phyloP scores from a whole-genome alignment of 208 protist genomes.

The Wallacemonas rigidus region DNA sequence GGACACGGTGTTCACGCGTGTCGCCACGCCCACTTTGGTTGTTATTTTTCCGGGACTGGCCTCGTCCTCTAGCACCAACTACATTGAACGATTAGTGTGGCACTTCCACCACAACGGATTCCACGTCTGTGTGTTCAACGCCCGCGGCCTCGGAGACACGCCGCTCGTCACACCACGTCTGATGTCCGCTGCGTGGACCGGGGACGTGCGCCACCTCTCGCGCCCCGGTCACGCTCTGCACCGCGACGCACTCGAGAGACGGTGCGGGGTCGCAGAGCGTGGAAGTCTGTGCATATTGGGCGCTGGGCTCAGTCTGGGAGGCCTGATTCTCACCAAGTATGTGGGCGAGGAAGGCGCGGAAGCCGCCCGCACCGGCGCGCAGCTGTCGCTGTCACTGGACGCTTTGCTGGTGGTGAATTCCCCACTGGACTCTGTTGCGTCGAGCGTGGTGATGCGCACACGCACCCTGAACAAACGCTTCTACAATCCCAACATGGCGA shows the following conservation, averaged over 20 bases:
- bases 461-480: conserved; percentile 23
- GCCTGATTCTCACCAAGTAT: conserved; percentile 70
- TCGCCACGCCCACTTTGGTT: conserved; percentile 34
- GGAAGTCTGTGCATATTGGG: conserved; percentile 27
- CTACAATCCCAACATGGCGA: conserved; percentile 61
- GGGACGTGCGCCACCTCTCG: conserved; percentile 53
- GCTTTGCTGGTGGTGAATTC: conserved; percentile 58
- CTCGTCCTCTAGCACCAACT: conserved; percentile 76
- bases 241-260: conserved; percentile 25
- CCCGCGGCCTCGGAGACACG: conserved; percentile 70
- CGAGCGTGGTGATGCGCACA: conserved; percentile 32
- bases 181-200: conserved; percentile 70
- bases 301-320: conserved; percentile 76
- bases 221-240: conserved; percentile 2
- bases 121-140: conserved; percentile 74
- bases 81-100: conserved; percentile 66
- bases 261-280: conserved; percentile 24
- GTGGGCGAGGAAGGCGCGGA: conserved; percentile 45
- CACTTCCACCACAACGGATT: conserved; percentile 41
- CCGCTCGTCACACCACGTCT: conserved; percentile 59
- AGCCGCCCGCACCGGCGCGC: conserved; percentile 19
- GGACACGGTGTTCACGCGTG: background rate
- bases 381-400: conserved; percentile 23
- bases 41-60: conserved; percentile 74
- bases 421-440: conserved; percentile 51